Evolutionary conservation across 371 early-diverging fungal species (phyloP), one percentile per base, ranked within the genome.

Genomic region (Amoeboaphelidium occidentale): DNA sequence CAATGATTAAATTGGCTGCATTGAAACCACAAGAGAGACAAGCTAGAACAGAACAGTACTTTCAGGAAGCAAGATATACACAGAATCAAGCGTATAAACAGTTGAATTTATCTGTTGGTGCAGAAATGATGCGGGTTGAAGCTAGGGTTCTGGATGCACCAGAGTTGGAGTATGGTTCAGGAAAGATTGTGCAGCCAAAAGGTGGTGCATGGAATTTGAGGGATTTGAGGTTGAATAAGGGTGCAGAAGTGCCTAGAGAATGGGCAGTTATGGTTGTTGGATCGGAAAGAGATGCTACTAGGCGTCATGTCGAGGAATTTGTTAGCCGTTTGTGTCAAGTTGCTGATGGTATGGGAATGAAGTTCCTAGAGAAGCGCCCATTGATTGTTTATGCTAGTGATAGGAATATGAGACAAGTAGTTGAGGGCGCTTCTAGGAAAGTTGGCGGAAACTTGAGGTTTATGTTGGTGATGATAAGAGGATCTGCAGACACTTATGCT

Each of bases 1-100:
- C 84, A 48, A 87, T 90, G 84, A 85, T 92, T 61, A 79, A 73
- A 53, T 81, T 84, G 56, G 79, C 86, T 17, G 39, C 39, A 10
- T 10, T 17, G 6, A 6, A 17, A 10, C 39, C 39, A 10, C 10
- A 17, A 10, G 39, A 32, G 6, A 6, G 39, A 10, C 6, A 10
- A 6, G 17, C 10, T 10, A 6, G 39, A 10, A 32, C 17, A 10
- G 39, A 32, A 17, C 10, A 32, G 6, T 6, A 17, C 17, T 32
- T 32, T 17, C 39, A 17, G 6, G 39, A 32, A 10, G 6, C 17
- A 17, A 17, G 39, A 32, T 32, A 17, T 32, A 32, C 6, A 6
- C 17, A 6, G 6, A 32, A 17, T 32, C 10, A 6, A 6, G 10
- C 6, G 39, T 32, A 10, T 6, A 17, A 6, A 10, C 10, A 32